Evolutionary conservation across 208 protist genomes (phyloP), one percentile per base, ranked within the genome.

Genomic region (Willaertia magna): DNA sequence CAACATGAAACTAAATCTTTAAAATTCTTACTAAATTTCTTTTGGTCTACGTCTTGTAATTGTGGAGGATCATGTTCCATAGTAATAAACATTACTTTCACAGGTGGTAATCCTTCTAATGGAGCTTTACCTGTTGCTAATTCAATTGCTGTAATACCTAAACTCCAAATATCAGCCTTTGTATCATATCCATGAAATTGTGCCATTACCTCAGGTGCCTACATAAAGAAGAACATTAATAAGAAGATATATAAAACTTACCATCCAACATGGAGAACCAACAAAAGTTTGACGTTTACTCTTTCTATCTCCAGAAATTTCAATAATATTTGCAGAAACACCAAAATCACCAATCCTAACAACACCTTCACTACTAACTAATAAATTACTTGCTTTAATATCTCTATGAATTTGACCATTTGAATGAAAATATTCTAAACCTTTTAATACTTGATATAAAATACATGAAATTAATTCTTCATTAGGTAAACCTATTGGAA

Each of bases 261-360:
- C 74, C 89, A 93, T 93, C 93, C 93, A 96, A 67, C 49, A 84
- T 4, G 34, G 34, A 11, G 30, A 39, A 30, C 87, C 87, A 79
- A 90, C 86, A 74, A 91, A 83, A 12, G 89, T 91, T 18, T 88
- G 74, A 43, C 79, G n/a, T n/a, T 52, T 61, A 11, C 39, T 52
- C 11, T 34, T 40, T 51, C 47, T 34, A 51, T 81, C 76, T 34
- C 76, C 76, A 1, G 76, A 81, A 16, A 88, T 92, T 40, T 81
- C 76, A 46, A 81, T 51, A 6, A 81, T 42, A 51, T 81, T 26
- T 0, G 76, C 76, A 51, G 20, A 40, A 30, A 81, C 43, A 40
- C 96, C 96, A 90, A 97, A 97, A 86, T 97, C 96, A 18, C 93
- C 93, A 75, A 97, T 89, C 88, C 96, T 96, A 22, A 97, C 88